Base-by-base conservation (phyloP, 2,329 filamentous ascomycete genomes). In the Phyllosticta paracitricarpa region DNA sequence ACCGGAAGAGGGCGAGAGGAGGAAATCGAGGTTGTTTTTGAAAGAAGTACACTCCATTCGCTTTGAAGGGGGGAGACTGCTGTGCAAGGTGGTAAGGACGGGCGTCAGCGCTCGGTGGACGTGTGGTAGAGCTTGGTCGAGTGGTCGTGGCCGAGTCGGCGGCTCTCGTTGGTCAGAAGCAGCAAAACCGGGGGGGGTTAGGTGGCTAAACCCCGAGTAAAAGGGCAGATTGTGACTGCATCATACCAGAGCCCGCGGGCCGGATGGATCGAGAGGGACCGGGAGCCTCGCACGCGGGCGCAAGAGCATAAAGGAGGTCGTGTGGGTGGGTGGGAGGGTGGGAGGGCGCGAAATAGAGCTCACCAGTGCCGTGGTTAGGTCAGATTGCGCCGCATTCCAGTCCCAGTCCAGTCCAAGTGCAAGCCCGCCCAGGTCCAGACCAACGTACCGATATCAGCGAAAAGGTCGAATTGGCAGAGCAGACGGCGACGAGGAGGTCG, bases 21-120 rank as follows among this genome's bases (percentile, higher is more conserved):
- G 26, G 59, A 57, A 40, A 33, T 28, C 28, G 56, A 52, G 54
- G 55, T 22, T 58, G 35, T 51, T 14, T 30, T 51, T 33, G 14
- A 19, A 19, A 56, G 51, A 35, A 12, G 55, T 14, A 51, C 19
- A 25, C 33, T 53, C 58, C 58, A 60, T 60, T 60, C 58, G 53
- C 55, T 40, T 35, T 35, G 33, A 40, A 4, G 10, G 33, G 33
- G 33, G 33, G 14, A 14, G 10, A 40, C 33, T 40, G 33, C 33
- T 40, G 33, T 40, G 33, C 33, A 40, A 40, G 33, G 33, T 40
- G 33, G 33, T 40, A 40, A 40, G 14, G 33, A 40, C 33, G 12
- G 33, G 33, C 33, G 33, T 40, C 33, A 40, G 33, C 33, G 33
- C 9, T 5, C 4, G 10, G 33, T 40, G 33, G 33, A 40, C 33